Conservation (phyloP, 495 filamentous ascomycete species). For the Penicillium goetzii region DNA sequence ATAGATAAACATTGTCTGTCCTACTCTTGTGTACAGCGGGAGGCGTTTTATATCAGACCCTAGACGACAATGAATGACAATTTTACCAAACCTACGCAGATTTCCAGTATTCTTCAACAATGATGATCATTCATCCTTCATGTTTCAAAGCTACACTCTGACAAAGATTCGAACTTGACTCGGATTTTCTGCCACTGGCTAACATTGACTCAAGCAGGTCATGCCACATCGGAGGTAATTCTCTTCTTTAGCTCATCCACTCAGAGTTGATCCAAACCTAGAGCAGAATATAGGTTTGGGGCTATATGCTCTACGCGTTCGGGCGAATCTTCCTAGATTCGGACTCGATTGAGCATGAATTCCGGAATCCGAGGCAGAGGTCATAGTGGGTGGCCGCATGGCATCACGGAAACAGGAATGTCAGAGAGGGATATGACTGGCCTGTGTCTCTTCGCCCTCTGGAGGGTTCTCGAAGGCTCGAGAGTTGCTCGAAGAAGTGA, state of each 20-base stretch:
- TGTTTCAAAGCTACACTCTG: too few species aligned
- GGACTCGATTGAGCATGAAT: not conserved
- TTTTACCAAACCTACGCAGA: not conserved
- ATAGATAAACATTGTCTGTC: slow-evolving; percentile 1
- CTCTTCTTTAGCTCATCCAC: too few species aligned
- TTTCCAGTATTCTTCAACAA: too few species aligned
- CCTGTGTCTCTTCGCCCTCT: too few species aligned
- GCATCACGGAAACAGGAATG: not conserved
- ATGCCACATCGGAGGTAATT: too few species aligned
- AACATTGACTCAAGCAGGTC: too few species aligned
- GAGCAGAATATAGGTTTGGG: too few species aligned
- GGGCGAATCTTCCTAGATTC: not conserved
- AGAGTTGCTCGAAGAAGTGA: not conserved
- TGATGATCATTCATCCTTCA: too few species aligned
- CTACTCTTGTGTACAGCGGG: slow-evolving; percentile 21
- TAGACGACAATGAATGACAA: slow-evolving; percentile 36
- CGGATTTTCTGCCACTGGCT: too few species aligned
- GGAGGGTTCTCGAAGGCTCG: slow-evolving; percentile 1
- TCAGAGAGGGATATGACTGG: not conserved
- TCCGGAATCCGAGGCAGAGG: not conserved
- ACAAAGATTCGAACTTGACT: too few species aligned
- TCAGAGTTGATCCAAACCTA: too few species aligned
- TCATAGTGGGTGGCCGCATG: not conserved
- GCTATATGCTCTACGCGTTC: too few species aligned
- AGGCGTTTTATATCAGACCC: slow-evolving; percentile 20